Base-by-base conservation (phyloP, 331 rosid genomes). In the Acacia pycnantha region DNA sequence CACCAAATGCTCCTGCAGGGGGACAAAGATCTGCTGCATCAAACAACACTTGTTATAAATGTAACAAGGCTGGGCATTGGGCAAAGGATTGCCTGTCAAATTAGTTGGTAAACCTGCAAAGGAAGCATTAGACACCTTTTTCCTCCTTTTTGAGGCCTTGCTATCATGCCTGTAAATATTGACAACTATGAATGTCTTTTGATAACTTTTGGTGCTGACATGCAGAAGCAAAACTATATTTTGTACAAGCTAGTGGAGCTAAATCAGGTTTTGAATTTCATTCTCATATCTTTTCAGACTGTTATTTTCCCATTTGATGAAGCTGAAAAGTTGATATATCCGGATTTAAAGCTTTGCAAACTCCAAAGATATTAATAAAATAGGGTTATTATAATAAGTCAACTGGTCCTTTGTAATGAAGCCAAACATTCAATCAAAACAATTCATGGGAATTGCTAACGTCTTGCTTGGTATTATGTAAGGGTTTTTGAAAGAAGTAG, bases 51-150 rank as follows among this genome's bases (percentile, higher is more conserved):
- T 88, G 91, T 77, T 88, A 77, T 47, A 90, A 90, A 77, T 90
- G 93, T 31, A 82, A 88, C 31, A 78, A 82, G 88, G 79, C 85
- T 29, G 91, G 93, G 68, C 93, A 90, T 77, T 90, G 93, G 93
- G 89, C 91, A 2, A 86, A 82, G 77, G 93, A 88, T 84, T 90
- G 93, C 81, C 31, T 88, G 27, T 82, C 74, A 56, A 46, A 41
- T 66, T 76, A 82, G 77, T 46, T 46, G 18, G 74, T 31, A 51
- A 82, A 53, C 26, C 24, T 10, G 22, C 70, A 21, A 15, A 15
- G 68, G 74, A 74, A 70, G 74, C 37, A 48, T 78, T 50, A 73
- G 64, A 19, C 24, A 27, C 22, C 14, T 6, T 19, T 62, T 24
- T 46, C 11, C 35, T 16, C 59, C 59, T 46, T 50, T 50, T 4